phyloP scores from a whole-genome alignment of 257 asterid species.

The Solanum peruvianum region DNA sequence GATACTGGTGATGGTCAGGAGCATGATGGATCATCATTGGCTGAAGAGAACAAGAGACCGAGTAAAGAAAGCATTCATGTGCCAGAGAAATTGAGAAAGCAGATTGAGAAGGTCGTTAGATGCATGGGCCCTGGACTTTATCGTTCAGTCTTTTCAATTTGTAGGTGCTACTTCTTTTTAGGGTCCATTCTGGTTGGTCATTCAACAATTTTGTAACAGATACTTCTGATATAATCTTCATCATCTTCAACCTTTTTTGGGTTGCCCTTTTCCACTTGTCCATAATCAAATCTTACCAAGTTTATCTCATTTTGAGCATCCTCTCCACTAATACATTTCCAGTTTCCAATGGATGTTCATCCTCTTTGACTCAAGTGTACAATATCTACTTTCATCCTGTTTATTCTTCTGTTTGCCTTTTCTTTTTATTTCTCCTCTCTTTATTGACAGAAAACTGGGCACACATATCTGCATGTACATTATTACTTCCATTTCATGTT shows the following conservation, averaged over 20 bases:
- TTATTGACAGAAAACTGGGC: background rate
- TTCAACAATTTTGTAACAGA: slow-evolving; percentile 22
- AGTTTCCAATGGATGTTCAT: background rate
- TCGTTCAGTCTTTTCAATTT: slow-evolving; percentile 72
- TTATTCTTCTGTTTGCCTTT: background rate
- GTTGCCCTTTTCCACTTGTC: background rate
- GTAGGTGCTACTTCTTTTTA: slow-evolving; percentile 96
- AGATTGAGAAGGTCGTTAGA: slow-evolving; percentile 99
- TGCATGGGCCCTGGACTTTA: slow-evolving; percentile 97
- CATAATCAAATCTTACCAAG: background rate
- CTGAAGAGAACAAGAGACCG: slow-evolving; percentile 12
- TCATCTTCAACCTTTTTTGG: slow-evolving; percentile 5
- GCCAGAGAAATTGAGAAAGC: slow-evolving; percentile 78
- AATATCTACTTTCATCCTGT: background rate
- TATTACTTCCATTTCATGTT: background rate
- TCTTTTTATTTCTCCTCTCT: background rate
- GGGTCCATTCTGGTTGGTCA: slow-evolving; percentile 59
- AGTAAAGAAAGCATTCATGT: slow-evolving; percentile 23
- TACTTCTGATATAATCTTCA: slow-evolving; percentile 8
- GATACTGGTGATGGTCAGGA: slow-evolving; percentile 26
- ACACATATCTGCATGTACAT: background rate
- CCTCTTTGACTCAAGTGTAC: background rate
- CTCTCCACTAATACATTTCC: background rate
- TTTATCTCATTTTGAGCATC: background rate
- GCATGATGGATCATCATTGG: slow-evolving; percentile 21